Percentiles rank a stretch among this genome's conserved stretches.
These are phyloP conservation scores for Suillus cothurnatus DNA, from an alignment of 768 basidiomycete genomes.

Conservation along the genomic window DNA sequence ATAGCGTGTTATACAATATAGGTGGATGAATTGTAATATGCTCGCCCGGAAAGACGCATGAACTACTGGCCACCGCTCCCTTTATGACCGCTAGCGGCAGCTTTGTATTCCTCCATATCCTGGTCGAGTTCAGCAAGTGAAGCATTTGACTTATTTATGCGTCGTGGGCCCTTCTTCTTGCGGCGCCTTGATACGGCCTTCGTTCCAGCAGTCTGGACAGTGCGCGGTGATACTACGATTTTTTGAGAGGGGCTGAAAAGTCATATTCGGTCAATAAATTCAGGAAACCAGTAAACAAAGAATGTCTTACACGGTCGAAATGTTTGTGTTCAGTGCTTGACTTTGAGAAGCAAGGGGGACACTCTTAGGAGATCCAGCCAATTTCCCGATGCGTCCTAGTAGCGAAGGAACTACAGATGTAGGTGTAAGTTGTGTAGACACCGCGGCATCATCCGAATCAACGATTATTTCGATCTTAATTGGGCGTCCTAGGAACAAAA, in stretches of 20 bases:
- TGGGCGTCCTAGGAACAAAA: conserved; percentile 51
- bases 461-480: conserved; percentile 66
- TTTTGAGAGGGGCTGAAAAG: conserved; percentile 23
- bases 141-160: conserved; percentile 56
- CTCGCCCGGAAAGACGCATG: neutral
- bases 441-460: conserved; percentile 38
- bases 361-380: conserved; percentile 8
- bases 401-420: conserved; percentile 38
- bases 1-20: conserved; percentile 9
- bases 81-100: conserved; percentile 32
- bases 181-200: conserved; percentile 42
- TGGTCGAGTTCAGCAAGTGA: conserved; percentile 64
- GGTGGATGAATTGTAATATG: neutral
- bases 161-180: conserved; percentile 73
- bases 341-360: conserved; percentile 11
- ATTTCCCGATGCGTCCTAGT: conserved; percentile 37
- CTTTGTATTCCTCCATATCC: conserved; percentile 82
- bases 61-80: conserved; percentile 14
- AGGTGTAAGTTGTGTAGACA: conserved; percentile 21
- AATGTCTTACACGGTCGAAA: conserved; percentile 14
- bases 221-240: conserved; percentile 12
- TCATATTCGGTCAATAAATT: neutral
- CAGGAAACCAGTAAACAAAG: neutral
- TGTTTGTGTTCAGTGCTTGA: conserved; percentile 21
- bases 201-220: conserved; percentile 23